These are phyloP conservation scores for Actinomortierella ambigua DNA, from an alignment of 371 early-diverging fungal species.

Conservation along the genomic window DNA sequence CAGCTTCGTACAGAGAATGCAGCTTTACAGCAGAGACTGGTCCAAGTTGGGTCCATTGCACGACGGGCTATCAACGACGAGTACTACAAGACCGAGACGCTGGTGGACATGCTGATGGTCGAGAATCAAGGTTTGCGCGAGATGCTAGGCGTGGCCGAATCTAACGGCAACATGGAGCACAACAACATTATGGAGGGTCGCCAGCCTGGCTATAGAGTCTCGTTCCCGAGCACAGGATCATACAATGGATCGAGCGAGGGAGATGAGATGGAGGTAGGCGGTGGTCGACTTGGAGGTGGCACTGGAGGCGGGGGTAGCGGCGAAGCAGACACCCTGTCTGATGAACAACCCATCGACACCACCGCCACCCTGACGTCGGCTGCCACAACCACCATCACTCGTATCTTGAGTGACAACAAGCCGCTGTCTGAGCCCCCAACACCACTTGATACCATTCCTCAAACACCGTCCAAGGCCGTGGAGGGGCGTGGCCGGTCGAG, in stretches of 20 bases:
- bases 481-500: too few species aligned
- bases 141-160: constrained; percentile 23
- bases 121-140: constrained; percentile 40
- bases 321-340: too few species aligned
- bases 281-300: too few species aligned
- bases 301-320: too few species aligned
- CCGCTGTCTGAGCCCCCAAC: too few species aligned
- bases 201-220: constrained; percentile 26
- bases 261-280: constrained; percentile 4
- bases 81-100: constrained; percentile 35
- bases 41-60: constrained; percentile 28
- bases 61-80: constrained; percentile 30
- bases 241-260: constrained; percentile 37
- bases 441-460: too few species aligned
- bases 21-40: constrained; percentile 20
- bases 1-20: constrained; percentile 27
- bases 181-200: constrained; percentile 13
- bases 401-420: too few species aligned
- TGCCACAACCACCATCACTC: too few species aligned
- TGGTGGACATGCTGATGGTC: constrained; percentile 25
- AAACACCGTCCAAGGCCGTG: too few species aligned
- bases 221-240: constrained; percentile 42
- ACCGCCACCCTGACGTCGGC: too few species aligned
- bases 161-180: too few species aligned
- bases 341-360: too few species aligned